A percentile compares a stretch with the other conserved stretches of the same genome.
These are phyloP conservation scores for Phoma sp. DNA, from an alignment of 2,329 filamentous ascomycete species.

Conservation along the genomic window DNA sequence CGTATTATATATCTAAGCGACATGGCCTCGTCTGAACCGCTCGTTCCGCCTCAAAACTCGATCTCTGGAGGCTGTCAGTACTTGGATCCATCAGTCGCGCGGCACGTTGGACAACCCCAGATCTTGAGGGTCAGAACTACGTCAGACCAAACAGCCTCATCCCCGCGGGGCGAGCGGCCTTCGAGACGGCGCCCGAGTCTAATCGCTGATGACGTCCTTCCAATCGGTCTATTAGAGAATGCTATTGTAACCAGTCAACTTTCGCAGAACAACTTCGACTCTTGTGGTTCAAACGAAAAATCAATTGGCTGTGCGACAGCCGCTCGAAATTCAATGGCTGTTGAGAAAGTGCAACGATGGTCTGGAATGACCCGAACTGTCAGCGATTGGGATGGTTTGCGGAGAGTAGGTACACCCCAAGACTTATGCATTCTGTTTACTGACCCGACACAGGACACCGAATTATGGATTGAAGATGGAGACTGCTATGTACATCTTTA, in stretches of 20 bases:
- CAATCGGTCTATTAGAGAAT: slow-evolving; percentile 2
- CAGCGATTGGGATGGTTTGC: slow-evolving; percentile 54
- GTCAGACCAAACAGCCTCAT: slow-evolving; percentile 6
- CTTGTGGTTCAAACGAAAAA: slow-evolving; percentile 16
- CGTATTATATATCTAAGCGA: slow-evolving; percentile 27
- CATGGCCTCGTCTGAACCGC: slow-evolving; percentile 29
- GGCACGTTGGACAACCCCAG: not conserved
- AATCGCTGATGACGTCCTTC: slow-evolving; percentile 4
- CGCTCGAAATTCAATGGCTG: slow-evolving; percentile 29
- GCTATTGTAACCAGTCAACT: not conserved
- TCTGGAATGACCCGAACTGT: slow-evolving; percentile 41
- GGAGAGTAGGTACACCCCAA: slow-evolving; percentile 48
- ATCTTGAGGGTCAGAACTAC: not conserved
- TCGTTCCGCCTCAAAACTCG: slow-evolving; percentile 20
- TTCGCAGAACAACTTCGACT: not conserved
- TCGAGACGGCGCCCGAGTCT: slow-evolving; percentile 6
- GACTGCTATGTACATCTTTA: slow-evolving; percentile 76
- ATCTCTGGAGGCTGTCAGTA: slow-evolving; percentile 22
- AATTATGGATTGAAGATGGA: slow-evolving; percentile 71
- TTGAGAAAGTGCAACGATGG: slow-evolving; percentile 40
- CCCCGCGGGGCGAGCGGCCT: slow-evolving; percentile 16
- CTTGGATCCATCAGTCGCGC: not conserved
- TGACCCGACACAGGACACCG: slow-evolving; percentile 64
- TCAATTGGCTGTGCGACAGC: slow-evolving; percentile 28
- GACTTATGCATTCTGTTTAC: slow-evolving; percentile 6